Evolutionary conservation across 768 basidiomycete species (phyloP).

Genomic region (Omphalotus guepiniiformis): DNA sequence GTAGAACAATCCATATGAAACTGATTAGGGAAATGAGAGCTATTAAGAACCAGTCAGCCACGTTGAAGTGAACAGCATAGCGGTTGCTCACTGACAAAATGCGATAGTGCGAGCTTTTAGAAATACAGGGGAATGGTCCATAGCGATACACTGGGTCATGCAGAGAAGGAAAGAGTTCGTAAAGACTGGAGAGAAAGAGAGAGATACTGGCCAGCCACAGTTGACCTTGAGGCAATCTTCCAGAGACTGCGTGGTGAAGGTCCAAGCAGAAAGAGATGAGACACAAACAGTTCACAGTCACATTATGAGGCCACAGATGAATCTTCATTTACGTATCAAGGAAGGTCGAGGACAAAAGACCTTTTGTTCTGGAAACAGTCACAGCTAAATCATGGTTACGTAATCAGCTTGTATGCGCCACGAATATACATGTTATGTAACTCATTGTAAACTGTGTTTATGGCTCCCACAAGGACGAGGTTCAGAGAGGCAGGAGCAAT

Average conservation of each 20-base stretch:
- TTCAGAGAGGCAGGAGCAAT: too few species aligned
- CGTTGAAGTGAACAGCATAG: background rate
- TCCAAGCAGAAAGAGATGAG: background rate
- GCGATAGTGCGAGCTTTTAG: constrained; percentile 8
- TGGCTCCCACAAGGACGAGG: too few species aligned
- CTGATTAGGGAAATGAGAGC: constrained; percentile 39
- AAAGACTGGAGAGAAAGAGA: background rate
- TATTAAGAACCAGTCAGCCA: constrained; percentile 14
- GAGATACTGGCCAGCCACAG: constrained; percentile 7
- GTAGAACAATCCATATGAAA: constrained; percentile 44
- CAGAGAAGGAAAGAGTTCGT: background rate
- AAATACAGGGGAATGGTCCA: constrained; percentile 14
- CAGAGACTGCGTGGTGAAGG: background rate
- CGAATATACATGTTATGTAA: too few species aligned
- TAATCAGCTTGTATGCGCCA: too few species aligned
- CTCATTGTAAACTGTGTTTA: too few species aligned
- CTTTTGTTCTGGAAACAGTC: constrained; percentile 5
- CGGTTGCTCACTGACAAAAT: constrained; percentile 5
- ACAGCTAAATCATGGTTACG: too few species aligned
- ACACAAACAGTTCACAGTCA: background rate
- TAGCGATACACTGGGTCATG: constrained; percentile 3
- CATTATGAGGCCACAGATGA: background rate
- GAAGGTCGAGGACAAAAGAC: background rate
- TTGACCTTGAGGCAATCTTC: background rate
- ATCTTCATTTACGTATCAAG: background rate